These are phyloP conservation scores for Ophiostoma quercus DNA, from an alignment of 2,329 filamentous ascomycete genomes.

Conservation along the genomic window DNA sequence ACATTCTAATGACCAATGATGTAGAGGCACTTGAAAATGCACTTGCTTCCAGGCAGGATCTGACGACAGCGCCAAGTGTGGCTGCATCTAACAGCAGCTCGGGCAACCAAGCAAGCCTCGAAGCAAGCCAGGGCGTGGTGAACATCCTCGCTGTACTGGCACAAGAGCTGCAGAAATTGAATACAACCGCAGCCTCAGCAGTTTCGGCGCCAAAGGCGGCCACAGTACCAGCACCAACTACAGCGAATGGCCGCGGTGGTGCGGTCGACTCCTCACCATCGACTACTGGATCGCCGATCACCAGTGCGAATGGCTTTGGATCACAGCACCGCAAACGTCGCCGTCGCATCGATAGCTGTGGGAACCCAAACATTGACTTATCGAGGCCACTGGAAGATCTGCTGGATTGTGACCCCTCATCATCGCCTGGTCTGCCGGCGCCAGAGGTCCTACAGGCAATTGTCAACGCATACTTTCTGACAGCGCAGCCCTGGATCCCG, in stretches of 20 bases:
- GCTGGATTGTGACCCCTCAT: constrained; percentile 9
- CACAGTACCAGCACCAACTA: neutral
- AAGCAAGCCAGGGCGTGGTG: constrained; percentile 15
- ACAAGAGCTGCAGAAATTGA: constrained; percentile 23
- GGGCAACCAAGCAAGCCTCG: neutral
- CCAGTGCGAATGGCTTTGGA: neutral
- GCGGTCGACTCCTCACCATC: neutral
- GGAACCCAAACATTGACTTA: constrained; percentile 22
- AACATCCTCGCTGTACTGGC: constrained; percentile 22
- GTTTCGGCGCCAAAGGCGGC: neutral
- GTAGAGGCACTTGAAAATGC: constrained; percentile 24
- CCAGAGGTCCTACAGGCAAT: constrained; percentile 29
- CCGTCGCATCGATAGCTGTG: constrained; percentile 24
- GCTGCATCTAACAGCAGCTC: constrained; percentile 7
- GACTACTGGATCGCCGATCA: neutral
- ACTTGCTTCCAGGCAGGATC: neutral
- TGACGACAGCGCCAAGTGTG: neutral
- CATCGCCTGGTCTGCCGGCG: constrained; percentile 17
- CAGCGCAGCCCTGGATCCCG: constrained; percentile 37
- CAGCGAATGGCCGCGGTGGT: neutral
- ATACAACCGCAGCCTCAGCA: neutral
- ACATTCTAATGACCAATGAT: neutral
- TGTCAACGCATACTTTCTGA: constrained; percentile 33
- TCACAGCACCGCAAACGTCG: constrained; percentile 21
- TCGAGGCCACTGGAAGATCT: constrained; percentile 13